Evolutionary conservation across 2,329 filamentous ascomycete genomes (phyloP), one percentile per base, ranked within the genome.

Genomic region (Cladophialophora bantiana): DNA sequence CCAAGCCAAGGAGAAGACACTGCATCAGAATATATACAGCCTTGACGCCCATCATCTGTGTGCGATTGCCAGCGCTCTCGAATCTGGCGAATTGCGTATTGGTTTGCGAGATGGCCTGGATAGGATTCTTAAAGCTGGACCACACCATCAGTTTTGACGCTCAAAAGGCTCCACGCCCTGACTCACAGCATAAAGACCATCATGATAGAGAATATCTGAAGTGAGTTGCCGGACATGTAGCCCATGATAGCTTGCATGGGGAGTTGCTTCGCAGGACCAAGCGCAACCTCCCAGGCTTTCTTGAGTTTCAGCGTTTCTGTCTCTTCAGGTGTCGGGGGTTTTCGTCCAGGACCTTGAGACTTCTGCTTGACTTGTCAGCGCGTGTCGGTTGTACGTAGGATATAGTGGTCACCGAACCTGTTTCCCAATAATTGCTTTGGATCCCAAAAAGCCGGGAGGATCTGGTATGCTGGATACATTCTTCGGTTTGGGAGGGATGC

Each of bases 211-310:
- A 99, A 99, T 72, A 99, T 98, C 78, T 99, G 95, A 55, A 99
- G 87, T 68, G 92, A 93, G 82, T 98, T 99, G 75, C 95, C 95
- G 36, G 94, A 96, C 95, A 99, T 99, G 86, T 99, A 99, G 93
- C 98, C 98, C 89, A 97, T 97, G 78, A 99, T 94, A 70, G 90
- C 94, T 65, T 96, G 98, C 95, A 99, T 99, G 66, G 95, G 95
- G 55, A 99, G 85, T 77, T 90, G 89, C 83, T 99, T 99, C 69
- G 95, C 90, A 0, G 95, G 95, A 1, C 90, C 94, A 56, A 99
- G 88, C 50, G 95, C 94, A 53, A 99, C 87, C 80, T 99, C 95
- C 95, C 95, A 99, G 0, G 95, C 95, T 80, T 99, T 99, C 82
- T 99, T 99, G 74, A 99, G 83, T 84, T 98, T 98, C 70, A 99